Evolutionary conservation across 1,284 basidiomycete species (phyloP).

Genomic region (Boletus smithii): DNA sequence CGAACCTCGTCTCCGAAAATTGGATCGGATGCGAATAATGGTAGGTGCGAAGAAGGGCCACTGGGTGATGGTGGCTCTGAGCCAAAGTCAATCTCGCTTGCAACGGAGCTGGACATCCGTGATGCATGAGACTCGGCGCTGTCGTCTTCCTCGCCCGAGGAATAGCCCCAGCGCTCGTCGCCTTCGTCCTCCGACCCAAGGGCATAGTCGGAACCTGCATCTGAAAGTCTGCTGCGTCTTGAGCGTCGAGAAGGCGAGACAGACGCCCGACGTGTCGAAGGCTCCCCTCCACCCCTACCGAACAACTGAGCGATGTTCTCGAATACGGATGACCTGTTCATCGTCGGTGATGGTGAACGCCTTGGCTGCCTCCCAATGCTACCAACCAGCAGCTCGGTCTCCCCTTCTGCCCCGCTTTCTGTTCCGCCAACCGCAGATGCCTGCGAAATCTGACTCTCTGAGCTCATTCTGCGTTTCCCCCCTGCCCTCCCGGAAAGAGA

Average conservation of each 20-base stretch:
- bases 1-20: conserved; percentile 78
- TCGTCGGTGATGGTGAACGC: conserved; percentile 40
- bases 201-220: conserved; percentile 57
- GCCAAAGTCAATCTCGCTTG: conserved; percentile 63
- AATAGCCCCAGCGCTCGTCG: conserved; percentile 76
- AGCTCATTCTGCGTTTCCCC: conserved; percentile 44
- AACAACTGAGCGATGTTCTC: conserved; percentile 72
- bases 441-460: conserved; percentile 45
- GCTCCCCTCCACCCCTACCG: conserved; percentile 44
- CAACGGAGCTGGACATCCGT: conserved; percentile 38
- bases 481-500: conserved; percentile 30
- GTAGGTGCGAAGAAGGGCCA: conserved; percentile 50
- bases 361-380: conserved; percentile 27
- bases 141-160: conserved; percentile 66
- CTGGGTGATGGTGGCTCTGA: conserved; percentile 62
- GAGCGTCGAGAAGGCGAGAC: conserved; percentile 50
- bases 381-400: conserved; percentile 24
- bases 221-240: conserved; percentile 52
- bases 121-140: conserved; percentile 32
- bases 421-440: conserved; percentile 29
- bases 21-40: conserved; percentile 67
- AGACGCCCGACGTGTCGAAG: conserved; percentile 48
- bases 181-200: conserved; percentile 51
- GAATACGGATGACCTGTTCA: conserved; percentile 54
- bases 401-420: conserved; percentile 24